Evolutionary conservation across 305 asterid genomes (phyloP), one percentile per base, ranked within the genome.

Genomic region (Fraxinus velutina): DNA sequence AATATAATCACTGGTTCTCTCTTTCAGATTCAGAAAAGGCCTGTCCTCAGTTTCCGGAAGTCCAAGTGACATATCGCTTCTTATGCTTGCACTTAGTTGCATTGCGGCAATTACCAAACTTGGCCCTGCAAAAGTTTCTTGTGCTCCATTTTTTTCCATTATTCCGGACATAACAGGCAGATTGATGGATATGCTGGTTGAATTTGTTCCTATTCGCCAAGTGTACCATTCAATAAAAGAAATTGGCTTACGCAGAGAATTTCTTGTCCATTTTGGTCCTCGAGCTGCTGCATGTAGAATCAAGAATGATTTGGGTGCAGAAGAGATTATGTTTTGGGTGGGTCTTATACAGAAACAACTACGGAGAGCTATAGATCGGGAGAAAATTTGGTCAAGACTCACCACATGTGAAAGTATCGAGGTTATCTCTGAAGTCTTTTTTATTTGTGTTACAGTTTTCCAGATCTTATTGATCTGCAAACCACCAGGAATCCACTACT

Each of bases 301-400:
- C 79, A 88, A 86, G 79, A 89, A 86, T 85, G 98, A 91, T 84
- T 81, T 84, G 80, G 90, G 91, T 60, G 84, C 90, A 76, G 99
- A 96, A 75, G 98, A 96, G 89, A 92, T 92, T 84, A 78, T 88
- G 79, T 94, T 94, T 84, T 96, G 99, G 99, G 98, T 96, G 80
- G 88, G 86, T 83, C 91, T 96, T 81, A 88, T 93, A 84, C 98
- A 96, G 87, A 94, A 89, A 84, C 94, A 91, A 90, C 90, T 94
- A 82, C 97, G 87, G 86, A 89, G 88, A 89, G 98, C 99, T 85
- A 91, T 94, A 64, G 97, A 91, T 68, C 92, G 98, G 85, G 99
- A 96, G 92, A 92, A 94, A 90, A 96, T 96, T 85, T 94, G 99
- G 98, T 94, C 98, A 83, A 93, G 97, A 81, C 95, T 94, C 87